Base-by-base conservation (phyloP, 441 rosid genomes). In the Gossypium schwendimanii region DNA sequence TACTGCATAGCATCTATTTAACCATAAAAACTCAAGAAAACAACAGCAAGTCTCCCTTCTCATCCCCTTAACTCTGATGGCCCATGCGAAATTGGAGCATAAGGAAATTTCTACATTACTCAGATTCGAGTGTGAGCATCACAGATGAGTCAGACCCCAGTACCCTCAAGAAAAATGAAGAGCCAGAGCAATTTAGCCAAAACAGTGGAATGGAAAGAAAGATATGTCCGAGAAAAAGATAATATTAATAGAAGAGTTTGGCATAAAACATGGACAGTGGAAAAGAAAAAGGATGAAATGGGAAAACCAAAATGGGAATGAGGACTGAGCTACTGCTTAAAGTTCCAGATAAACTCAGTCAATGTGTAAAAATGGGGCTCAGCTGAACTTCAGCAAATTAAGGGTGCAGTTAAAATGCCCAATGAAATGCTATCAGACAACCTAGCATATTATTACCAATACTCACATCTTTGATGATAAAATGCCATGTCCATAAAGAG, bases 401-500 rank as follows among this genome's bases (percentile, higher is more conserved):
- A 73, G 45, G 52, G 36, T 26, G n/a, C 18, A 9, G 12, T 52
- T 39, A 4, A 2, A 64, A 18, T 7, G 44, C 26, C 60, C 24
- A 20, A 20, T 49, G 4, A 57, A 36, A 47, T 74, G 41, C 64
- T 28, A n/a, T 39, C 49, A 47, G 45, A 21, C 47, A 50, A 54
- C 21, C 71, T 61, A 20, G 58, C 39, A 9, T 70, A 23, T 8
- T 53, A 80, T 73, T 39, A 33, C 31, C 31, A 12, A 72, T 50
- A 86, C 97, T 91, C 80, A 94, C 97, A 88, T 77, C 28, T 82
- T 80, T 66, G 81, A 69, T 41, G 93, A 85, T 77, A 89, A 78
- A 76, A 79, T 69, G 55, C 87, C 79, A 76, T 85, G 85, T 73
- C 87, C 92, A 81, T 82, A 85, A 74, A 89, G 89, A 72, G 73